Conservation (phyloP, 345 rosid genomes). For the Gossypium longicalyx region DNA sequence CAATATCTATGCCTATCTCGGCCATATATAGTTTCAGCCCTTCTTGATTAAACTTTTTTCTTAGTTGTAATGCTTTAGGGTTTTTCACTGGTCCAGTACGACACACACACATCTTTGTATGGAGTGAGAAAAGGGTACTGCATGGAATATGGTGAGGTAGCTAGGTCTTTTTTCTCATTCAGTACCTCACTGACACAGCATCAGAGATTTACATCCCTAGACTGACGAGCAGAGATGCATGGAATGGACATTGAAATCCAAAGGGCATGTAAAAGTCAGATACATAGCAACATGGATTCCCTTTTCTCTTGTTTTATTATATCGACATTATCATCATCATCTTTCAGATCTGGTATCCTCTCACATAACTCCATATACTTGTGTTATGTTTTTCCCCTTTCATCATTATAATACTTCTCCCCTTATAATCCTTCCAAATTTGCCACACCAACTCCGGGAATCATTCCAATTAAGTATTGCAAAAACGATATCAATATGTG, state of each 20-base stretch:
- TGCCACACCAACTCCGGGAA: conserved; percentile 55
- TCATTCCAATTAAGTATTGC: conserved; percentile 48
- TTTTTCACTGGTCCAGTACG: neutral
- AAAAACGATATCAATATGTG: conserved; percentile 12
- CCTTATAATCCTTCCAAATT: conserved; percentile 55
- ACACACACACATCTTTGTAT: neutral
- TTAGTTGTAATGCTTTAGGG: neutral
- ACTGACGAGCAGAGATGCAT: conserved; percentile 3
- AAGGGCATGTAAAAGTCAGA: conserved; percentile 38
- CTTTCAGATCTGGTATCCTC: neutral
- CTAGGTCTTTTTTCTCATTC: conserved; percentile 46
- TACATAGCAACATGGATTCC: conserved; percentile 65
- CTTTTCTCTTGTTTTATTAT: conserved; percentile 47
- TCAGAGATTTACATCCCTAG: conserved; percentile 26
- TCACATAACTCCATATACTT: conserved; percentile 45
- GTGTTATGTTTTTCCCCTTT: conserved; percentile 31
- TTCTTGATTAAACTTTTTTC: neutral
- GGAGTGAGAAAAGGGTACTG: conserved; percentile 13
- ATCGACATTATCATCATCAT: neutral
- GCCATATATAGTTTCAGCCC: neutral
- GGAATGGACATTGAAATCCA: conserved; percentile 16
- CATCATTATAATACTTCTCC: neutral
- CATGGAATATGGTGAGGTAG: conserved; percentile 33
- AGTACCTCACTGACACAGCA: conserved; percentile 63
- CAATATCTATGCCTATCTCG: neutral